Evolutionary conservation across 495 filamentous ascomycete genomes (phyloP).

Genomic region (Lentithecium fluviatile): DNA sequence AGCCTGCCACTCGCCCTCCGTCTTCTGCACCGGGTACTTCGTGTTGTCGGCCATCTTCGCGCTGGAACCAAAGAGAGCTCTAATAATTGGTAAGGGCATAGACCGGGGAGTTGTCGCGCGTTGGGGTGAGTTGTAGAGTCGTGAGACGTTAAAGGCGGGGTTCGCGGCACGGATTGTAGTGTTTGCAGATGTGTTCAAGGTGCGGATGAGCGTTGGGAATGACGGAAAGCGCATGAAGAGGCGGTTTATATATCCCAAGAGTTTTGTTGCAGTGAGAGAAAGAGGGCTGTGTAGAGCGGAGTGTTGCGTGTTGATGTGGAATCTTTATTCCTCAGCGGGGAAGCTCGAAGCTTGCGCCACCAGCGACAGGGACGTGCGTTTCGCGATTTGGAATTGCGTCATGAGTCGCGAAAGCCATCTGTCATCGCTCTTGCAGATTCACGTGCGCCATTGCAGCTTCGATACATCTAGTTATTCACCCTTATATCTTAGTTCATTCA

Average conservation of each 20-base stretch:
- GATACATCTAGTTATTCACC: too few species aligned
- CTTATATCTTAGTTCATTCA: too few species aligned
- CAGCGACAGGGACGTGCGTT: not conserved
- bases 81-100: conserved; percentile 75
- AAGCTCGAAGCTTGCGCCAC: conserved; percentile 25
- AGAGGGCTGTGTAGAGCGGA: not conserved
- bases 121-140: conserved; percentile 23
- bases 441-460: too few species aligned
- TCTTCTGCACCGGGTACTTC: conserved; percentile 78
- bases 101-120: conserved; percentile 47
- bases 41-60: conserved; percentile 55
- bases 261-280: not conserved
- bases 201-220: conserved; percentile 53
- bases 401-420: conserved; percentile 4
- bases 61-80: conserved; percentile 71
- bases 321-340: conserved; percentile 12
- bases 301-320: conserved; percentile 15
- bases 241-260: conserved; percentile 5
- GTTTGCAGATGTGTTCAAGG: conserved; percentile 48
- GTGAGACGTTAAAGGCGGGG: not conserved
- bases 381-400: conserved; percentile 26
- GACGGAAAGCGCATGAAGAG: conserved; percentile 57
- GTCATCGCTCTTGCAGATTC: too few species aligned
- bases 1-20: conserved; percentile 81
- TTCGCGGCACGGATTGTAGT: conserved; percentile 32